Evolutionary conservation across 495 filamentous ascomycete genomes (phyloP).

Genomic region (Parmelia sp.): DNA sequence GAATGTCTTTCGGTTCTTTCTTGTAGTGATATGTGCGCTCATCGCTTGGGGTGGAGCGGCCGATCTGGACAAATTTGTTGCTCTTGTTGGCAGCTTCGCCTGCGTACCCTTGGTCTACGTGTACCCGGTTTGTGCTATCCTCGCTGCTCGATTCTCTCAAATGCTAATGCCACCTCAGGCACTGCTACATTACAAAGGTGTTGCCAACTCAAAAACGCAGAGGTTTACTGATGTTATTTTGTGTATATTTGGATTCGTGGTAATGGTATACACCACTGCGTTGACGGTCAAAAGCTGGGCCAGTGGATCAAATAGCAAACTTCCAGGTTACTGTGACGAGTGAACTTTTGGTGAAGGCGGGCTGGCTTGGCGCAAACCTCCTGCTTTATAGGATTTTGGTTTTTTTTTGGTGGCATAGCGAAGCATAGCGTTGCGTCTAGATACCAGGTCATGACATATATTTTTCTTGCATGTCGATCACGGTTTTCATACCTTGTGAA

Average conservation of each 20-base stretch:
- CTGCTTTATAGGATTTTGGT: background rate
- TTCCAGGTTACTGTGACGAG: slow-evolving; percentile 55
- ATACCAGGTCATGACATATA: slow-evolving; percentile 1
- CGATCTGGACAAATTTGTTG: slow-evolving; percentile 94
- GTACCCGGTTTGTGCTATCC: slow-evolving; percentile 67
- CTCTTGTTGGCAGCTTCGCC: slow-evolving; percentile 91
- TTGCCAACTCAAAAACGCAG: slow-evolving; percentile 58
- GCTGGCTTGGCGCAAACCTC: background rate
- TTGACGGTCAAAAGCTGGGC: slow-evolving; percentile 83
- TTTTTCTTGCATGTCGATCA: background rate
- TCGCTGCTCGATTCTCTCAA: background rate
- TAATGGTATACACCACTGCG: slow-evolving; percentile 84
- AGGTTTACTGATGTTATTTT: slow-evolving; percentile 65
- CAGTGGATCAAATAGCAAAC: slow-evolving; percentile 34
- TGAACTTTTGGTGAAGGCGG: background rate
- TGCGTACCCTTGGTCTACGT: slow-evolving; percentile 97
- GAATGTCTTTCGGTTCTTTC: slow-evolving; percentile 88
- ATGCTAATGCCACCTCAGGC: slow-evolving; percentile 49
- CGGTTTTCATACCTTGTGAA: background rate
- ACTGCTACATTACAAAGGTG: slow-evolving; percentile 76
- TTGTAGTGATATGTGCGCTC: slow-evolving; percentile 76
- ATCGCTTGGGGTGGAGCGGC: slow-evolving; percentile 89
- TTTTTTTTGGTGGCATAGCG: slow-evolving; percentile 9
- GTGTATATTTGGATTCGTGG: slow-evolving; percentile 70
- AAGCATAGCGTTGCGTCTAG: slow-evolving; percentile 21